Percentiles rank a stretch among this genome's conserved stretches.
Conservation (phyloP, 768 basidiomycete species). For the Ramaria sp. region DNA sequence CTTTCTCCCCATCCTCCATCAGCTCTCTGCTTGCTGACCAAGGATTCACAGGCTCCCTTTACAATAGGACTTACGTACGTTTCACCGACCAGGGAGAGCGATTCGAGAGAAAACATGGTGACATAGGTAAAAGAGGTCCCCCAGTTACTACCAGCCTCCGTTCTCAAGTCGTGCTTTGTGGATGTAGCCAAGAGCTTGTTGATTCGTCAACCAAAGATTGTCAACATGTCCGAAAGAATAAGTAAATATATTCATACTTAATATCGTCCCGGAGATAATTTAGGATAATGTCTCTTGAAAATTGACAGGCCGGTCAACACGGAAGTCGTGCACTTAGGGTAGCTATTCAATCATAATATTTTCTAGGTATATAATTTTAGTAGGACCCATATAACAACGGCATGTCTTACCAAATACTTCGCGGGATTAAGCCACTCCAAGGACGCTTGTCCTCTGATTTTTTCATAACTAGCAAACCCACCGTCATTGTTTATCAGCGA, state of each 20-base stretch:
- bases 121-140: conserved; percentile 98
- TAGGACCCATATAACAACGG: background rate
- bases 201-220: conserved; percentile 48
- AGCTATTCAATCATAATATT: conserved; percentile 94
- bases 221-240: no score
- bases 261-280: conserved; percentile 74
- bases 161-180: conserved; percentile 70
- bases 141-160: conserved; percentile 96
- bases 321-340: conserved; percentile 97
- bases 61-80: conserved; percentile 63
- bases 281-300: conserved; percentile 71
- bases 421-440: conserved; percentile 88
- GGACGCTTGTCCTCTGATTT: conserved; percentile 67
- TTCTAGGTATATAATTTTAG: no score
- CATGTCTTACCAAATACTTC: conserved; percentile 78
- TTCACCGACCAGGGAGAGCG: conserved; percentile 82
- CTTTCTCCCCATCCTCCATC: conserved; percentile 99
- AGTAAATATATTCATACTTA: conserved; percentile 52
- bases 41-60: conserved; percentile 71
- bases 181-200: conserved; percentile 66
- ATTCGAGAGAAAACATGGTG: conserved; percentile 91
- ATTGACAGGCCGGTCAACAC: conserved; percentile 83
- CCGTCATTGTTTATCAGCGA: conserved; percentile 79
- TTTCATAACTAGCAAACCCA: conserved; percentile 92
- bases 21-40: conserved; percentile 68